Conservation (phyloP, 2,329 filamentous ascomycete genomes). For the Lecanicillium sp. region DNA sequence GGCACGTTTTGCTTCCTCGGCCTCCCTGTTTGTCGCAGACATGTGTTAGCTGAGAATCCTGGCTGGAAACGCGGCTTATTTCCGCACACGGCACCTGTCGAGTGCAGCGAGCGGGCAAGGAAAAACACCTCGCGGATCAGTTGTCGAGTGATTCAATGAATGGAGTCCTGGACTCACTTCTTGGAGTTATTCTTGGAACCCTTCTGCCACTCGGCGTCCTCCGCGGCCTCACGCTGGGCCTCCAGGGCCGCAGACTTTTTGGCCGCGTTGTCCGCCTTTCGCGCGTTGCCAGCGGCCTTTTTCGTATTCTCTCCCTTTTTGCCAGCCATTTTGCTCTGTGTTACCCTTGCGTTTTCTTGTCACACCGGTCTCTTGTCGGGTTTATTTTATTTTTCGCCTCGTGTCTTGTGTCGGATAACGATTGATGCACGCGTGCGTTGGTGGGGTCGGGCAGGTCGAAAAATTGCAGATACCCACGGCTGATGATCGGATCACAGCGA, state of each 20-base stretch:
- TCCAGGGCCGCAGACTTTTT: constrained; percentile 69
- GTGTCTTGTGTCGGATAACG: background rate
- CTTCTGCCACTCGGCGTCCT: constrained; percentile 75
- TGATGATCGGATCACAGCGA: background rate
- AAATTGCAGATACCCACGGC: background rate
- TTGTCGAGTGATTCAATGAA: too few species aligned
- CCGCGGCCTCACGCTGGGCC: constrained; percentile 57
- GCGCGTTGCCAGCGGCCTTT: constrained; percentile 82
- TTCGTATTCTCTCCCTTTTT: constrained; percentile 81
- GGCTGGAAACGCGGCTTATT: background rate
- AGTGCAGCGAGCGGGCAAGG: too few species aligned
- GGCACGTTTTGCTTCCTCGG: constrained; percentile 64
- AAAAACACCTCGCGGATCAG: too few species aligned
- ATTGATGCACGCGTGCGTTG: background rate
- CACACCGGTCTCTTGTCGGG: background rate
- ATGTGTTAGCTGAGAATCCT: constrained; percentile 1
- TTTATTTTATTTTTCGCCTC: background rate
- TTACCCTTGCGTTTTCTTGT: background rate
- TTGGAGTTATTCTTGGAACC: constrained; percentile 80
- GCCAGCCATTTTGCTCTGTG: constrained; percentile 55
- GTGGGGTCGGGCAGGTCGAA: background rate
- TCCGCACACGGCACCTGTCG: background rate
- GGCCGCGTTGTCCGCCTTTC: constrained; percentile 85
- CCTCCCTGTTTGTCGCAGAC: constrained; percentile 25
- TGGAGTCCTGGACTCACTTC: constrained; percentile 56